Evolutionary conservation across 768 basidiomycete species (phyloP), one percentile per base, ranked within the genome.

Genomic region (Lentinula aciculospora): DNA sequence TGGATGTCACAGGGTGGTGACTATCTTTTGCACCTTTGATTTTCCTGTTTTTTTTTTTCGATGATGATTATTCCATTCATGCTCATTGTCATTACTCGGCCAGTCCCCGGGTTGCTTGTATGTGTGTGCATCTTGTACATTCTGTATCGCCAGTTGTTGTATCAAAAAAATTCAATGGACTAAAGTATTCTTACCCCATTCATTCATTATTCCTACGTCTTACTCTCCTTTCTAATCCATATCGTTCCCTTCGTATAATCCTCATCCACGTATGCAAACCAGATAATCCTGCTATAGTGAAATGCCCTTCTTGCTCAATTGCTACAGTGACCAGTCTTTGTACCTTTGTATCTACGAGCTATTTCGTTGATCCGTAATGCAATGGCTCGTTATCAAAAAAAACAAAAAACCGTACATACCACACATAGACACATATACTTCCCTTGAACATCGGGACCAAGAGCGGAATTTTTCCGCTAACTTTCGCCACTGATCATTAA

Each of bases 181-280:
- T n/a, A 19, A 17, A 28, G n/a, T 34, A 21, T 17, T 21, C 3
- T 8, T 17, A n/a, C 15, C 29, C 19, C 7, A 28, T 34, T 12
- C 49, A 32, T 50, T 50, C 49, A n/a, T 51, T 45, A 58, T 58
- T 40, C 48, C 29, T 34, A 46, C 50, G 29, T 39, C 50, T 25
- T 53, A 53, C 50, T 19, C 21, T 53, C 44, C 3, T 53, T 53
- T 36, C 46, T 28, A 32, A 48, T 48, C n/a, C 42, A 23, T 48
- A 48, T 31, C 46, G 27, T 48, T 48, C 46, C 29, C 13, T 46
- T 46, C 45, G 29, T 50, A 50, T 50, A 50, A 50, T 50, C 49
- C 48, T n/a, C 15, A 31, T 17, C 7, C 40, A 25, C 49, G 56
- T 40, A 54, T 34, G 36, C 46, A 28, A 23, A 34, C 56, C 53